Conservation (phyloP, 2,329 filamentous ascomycete genomes). For the Fusarium sulawesiense region DNA sequence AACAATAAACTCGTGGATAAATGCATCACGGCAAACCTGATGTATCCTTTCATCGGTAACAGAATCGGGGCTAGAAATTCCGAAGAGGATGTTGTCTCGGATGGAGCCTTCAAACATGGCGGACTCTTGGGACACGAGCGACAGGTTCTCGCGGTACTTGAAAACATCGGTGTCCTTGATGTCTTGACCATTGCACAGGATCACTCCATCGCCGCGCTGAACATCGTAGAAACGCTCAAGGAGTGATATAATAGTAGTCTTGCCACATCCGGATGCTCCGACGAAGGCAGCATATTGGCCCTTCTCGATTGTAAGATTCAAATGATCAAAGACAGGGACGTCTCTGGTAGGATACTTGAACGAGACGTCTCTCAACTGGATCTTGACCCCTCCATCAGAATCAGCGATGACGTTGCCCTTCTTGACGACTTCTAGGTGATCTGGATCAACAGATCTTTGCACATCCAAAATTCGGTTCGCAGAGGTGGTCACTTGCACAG, state of each 20-base stretch:
- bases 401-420: conserved; percentile 49
- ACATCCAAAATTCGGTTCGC: conserved; percentile 48
- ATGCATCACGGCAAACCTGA: conserved; percentile 69
- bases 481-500: conserved; percentile 36
- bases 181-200: conserved; percentile 71
- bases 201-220: conserved; percentile 62
- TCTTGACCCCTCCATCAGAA: conserved; percentile 61
- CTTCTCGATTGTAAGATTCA: conserved; percentile 73
- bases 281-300: conserved; percentile 78
- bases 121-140: conserved; percentile 80
- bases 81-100: conserved; percentile 77
- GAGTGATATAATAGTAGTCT: conserved; percentile 76
- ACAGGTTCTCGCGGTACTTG: conserved; percentile 71
- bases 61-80: conserved; percentile 63
- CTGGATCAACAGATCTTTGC: conserved; percentile 10
- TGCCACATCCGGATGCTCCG: conserved; percentile 76
- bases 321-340: conserved; percentile 65
- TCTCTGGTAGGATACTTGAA: conserved; percentile 71
- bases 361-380: conserved; percentile 66
- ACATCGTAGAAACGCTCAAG: conserved; percentile 77
- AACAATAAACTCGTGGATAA: conserved; percentile 76
- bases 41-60: conserved; percentile 65
- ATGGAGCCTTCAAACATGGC: conserved; percentile 77
- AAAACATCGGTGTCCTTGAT: conserved; percentile 68
- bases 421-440: neutral